Evolutionary conservation across 176 grass and related monocot species (phyloP).

Genomic region (Panicum miliaceum): DNA sequence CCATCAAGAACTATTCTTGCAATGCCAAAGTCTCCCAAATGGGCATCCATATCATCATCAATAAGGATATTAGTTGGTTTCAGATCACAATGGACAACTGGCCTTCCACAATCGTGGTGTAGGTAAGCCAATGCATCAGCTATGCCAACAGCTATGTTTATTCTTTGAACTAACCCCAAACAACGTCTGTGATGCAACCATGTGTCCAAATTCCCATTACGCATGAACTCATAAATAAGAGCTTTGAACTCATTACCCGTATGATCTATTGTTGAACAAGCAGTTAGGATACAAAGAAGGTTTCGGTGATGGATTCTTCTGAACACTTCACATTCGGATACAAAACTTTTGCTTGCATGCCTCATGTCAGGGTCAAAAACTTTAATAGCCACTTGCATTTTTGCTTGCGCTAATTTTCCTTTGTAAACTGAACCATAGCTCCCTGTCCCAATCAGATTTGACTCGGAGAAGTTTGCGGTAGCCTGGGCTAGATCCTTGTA

Average conservation of each 20-base stretch:
- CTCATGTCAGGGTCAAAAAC: slow-evolving; percentile 43
- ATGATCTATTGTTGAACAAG: slow-evolving; percentile 40
- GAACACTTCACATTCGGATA: slow-evolving; percentile 49
- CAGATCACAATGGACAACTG: slow-evolving; percentile 54
- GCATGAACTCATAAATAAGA: slow-evolving; percentile 60
- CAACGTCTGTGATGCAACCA: slow-evolving; percentile 47
- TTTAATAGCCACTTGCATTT: slow-evolving; percentile 47
- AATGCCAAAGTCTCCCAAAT: slow-evolving; percentile 59
- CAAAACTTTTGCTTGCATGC: slow-evolving; percentile 41
- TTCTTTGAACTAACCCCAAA: slow-evolving; percentile 39
- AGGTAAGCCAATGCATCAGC: slow-evolving; percentile 60
- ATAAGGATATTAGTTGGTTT: slow-evolving; percentile 59
- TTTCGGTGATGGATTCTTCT: slow-evolving; percentile 55
- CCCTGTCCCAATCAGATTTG: slow-evolving; percentile 48
- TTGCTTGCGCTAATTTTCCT: background rate
- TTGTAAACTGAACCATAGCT: slow-evolving; percentile 61
- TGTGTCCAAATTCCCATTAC: slow-evolving; percentile 52
- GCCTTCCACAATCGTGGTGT: slow-evolving; percentile 23
- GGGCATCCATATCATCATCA: slow-evolving; percentile 44
- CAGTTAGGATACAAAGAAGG: slow-evolving; percentile 53
- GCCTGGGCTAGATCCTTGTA: slow-evolving; percentile 46
- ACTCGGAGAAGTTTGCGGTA: slow-evolving; percentile 26
- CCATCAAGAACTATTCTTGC: slow-evolving; percentile 11
- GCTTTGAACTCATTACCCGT: slow-evolving; percentile 56
- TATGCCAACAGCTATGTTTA: slow-evolving; percentile 40